Conservation (phyloP, 2,329 filamentous ascomycete genomes). For the Daldinia sp. region DNA sequence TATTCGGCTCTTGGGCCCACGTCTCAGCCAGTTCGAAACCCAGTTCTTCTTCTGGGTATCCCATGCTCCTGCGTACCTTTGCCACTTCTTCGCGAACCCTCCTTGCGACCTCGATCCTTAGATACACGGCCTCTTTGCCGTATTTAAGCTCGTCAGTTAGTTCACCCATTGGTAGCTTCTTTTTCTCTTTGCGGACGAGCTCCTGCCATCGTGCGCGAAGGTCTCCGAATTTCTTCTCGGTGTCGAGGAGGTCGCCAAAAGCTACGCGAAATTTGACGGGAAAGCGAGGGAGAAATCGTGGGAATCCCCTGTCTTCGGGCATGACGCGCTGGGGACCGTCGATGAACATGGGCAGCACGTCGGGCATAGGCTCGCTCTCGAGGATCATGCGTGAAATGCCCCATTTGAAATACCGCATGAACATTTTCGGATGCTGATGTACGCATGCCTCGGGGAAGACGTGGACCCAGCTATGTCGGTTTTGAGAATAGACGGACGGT, state of each 20-base stretch:
- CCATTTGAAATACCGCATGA: constrained; percentile 98
- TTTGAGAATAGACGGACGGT: constrained; percentile 74
- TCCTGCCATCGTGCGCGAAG: constrained; percentile 77
- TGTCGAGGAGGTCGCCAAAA: constrained; percentile 81
- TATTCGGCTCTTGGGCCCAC: constrained; percentile 67
- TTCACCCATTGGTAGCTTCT: constrained; percentile 59
- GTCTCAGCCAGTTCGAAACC: constrained; percentile 81
- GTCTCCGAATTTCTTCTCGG: constrained; percentile 78
- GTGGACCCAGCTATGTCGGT: constrained; percentile 86
- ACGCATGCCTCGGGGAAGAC: constrained; percentile 96
- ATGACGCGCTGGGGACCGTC: constrained; percentile 89
- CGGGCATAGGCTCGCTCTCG: constrained; percentile 85
- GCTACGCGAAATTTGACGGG: constrained; percentile 75
- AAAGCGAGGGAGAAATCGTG: constrained; percentile 79
- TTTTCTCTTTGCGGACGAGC: constrained; percentile 62
- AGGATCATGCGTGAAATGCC: constrained; percentile 90
- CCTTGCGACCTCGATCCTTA: constrained; percentile 82
- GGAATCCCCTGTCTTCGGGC: constrained; percentile 82
- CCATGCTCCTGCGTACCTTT: constrained; percentile 75
- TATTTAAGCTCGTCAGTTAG: constrained; percentile 74
- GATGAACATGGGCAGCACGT: constrained; percentile 93
- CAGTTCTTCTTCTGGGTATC: constrained; percentile 73
- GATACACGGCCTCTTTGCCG: constrained; percentile 75
- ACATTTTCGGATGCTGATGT: constrained; percentile 81
- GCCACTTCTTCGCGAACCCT: constrained; percentile 82